Conservation (phyloP, 495 filamentous ascomycete genomes). For the Penicillium atrosanguineum region DNA sequence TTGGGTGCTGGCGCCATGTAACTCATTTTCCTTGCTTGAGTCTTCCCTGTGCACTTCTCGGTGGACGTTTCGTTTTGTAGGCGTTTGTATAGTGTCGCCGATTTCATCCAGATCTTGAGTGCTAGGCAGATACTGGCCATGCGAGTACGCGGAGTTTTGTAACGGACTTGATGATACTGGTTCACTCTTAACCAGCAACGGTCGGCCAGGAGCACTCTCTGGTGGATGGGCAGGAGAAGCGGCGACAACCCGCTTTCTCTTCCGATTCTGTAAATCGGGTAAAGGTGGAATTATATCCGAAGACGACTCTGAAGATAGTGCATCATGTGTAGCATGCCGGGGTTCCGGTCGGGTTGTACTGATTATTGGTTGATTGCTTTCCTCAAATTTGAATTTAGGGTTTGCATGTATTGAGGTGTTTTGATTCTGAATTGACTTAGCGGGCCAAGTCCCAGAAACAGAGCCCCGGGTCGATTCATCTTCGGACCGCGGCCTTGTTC, state of each 20-base stretch:
- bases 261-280: slow-evolving; percentile 25
- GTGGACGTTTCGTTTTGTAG: slow-evolving; percentile 50
- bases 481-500: not conserved
- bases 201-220: slow-evolving; percentile 7
- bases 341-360: slow-evolving; percentile 3
- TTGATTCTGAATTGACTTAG: not conserved
- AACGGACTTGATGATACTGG: slow-evolving; percentile 31
- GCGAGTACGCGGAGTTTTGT: slow-evolving; percentile 27
- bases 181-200: slow-evolving; percentile 32
- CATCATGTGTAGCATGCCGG: slow-evolving; percentile 9
- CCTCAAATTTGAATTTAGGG: slow-evolving; percentile 1
- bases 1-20: not conserved
- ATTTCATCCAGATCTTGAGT: slow-evolving; percentile 77
- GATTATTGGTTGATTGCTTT: not conserved
- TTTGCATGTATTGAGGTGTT: not conserved
- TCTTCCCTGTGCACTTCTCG: slow-evolving; percentile 9
- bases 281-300: slow-evolving; percentile 37
- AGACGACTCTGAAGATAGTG: slow-evolving; percentile 13
- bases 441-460: not conserved
- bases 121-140: slow-evolving; percentile 16
- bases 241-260: slow-evolving; percentile 20
- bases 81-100: slow-evolving; percentile 59
- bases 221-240: not conserved
- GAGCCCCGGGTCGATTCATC: not conserved
- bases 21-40: not conserved